Base-by-base conservation (phyloP, 2,329 filamentous ascomycete species). In the Trichoderma afroharzianum region DNA sequence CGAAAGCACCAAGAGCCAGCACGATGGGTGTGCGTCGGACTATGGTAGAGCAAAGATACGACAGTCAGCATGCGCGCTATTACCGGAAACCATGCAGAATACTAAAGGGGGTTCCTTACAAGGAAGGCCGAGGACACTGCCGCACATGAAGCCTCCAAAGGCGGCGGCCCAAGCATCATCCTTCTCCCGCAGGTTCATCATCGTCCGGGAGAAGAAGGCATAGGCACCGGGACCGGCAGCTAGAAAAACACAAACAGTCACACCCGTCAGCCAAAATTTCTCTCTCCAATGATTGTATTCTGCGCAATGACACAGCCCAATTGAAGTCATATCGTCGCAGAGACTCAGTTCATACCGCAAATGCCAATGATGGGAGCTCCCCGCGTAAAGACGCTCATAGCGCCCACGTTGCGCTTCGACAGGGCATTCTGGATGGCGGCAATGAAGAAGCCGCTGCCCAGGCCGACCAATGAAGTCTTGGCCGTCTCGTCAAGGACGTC, bases 361-460 rank as follows among this genome's bases (percentile, higher is more conserved):
- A 83, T 77, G 59, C 81, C 92, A 79, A 95, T 92, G 63, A 91
- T 91, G 78, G 91, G 86, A 75, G 94, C 95, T 71, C 90, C 91
- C 78, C 90, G 89, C 61, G 93, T 93, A 80, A 98, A 91, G 78
- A 97, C 88, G 76, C 93, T 92, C 85, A 91, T 89, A 73, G 91
- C 88, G 77, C 94, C 93, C 75, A 96, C 86, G 82, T 97, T 97
- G 80, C 89, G 87, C 85, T 90, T 94, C 70, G 91, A 87, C 76
- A 98, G 88, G 72, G 94, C 93, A 85, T 97, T 98, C 85, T 95
- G 93, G 75, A 97, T 87, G 70, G 92, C 91, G 64, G 93, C 92
- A 73, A 92, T 81, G 81, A 94, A 87, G 79, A 92, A 83, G 77
- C 94, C 94, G 72, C 88, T 88, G 72, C 85, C 84, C 78, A 90